Base-by-base conservation (phyloP, 2,329 filamentous ascomycete genomes). In the Trichoderma endophyticum region DNA sequence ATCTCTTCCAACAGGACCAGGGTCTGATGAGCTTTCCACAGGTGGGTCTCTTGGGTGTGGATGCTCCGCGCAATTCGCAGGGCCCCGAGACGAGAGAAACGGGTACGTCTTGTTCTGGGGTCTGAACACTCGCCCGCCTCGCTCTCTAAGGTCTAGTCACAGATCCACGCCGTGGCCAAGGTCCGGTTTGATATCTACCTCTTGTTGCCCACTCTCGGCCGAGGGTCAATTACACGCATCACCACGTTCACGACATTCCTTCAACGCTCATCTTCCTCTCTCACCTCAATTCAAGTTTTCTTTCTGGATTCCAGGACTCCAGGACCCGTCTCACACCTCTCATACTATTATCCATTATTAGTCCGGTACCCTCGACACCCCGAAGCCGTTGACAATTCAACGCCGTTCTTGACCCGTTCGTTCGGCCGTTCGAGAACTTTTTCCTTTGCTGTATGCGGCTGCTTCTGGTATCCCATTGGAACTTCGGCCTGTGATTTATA, bases 361-460 rank as follows among this genome's bases (percentile, higher is more conserved):
- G n/a, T 30, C 65, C 36, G 36, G 36, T 30, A 63, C 62, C 54
- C 43, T 56, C 72, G 60, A 48, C 68, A 36, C 12, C 60, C 34
- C 28, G 54, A 48, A 64, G 61, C 62, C 71, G 72, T 72, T 65
- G 59, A 43, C 72, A 54, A 69, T 66, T 39, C 36, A 57, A 72
- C 63, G 59, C 30, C 62, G 51, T 64, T 76, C 79, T 84, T 84
- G 84, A 86, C 81, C 84, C 83, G 83, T 86, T 86, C 80, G 84
- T 80, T 86, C 84, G 85, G 85, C 80, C 80, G 81, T 85, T 71
- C 81, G 77, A 80, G 78, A 75, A 75, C 24, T 65, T 65, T 69
- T 66, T 36, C 28, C n/a, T 43, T 43, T 36, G 24, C 39, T 54
- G 6, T 62, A 70, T 72, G 74, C 76, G 76, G 77, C 74, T 70